Evolutionary conservation across 2,329 filamentous ascomycete species (phyloP), one percentile per base, ranked within the genome.

Genomic region (Colletotrichum higginsianum): DNA sequence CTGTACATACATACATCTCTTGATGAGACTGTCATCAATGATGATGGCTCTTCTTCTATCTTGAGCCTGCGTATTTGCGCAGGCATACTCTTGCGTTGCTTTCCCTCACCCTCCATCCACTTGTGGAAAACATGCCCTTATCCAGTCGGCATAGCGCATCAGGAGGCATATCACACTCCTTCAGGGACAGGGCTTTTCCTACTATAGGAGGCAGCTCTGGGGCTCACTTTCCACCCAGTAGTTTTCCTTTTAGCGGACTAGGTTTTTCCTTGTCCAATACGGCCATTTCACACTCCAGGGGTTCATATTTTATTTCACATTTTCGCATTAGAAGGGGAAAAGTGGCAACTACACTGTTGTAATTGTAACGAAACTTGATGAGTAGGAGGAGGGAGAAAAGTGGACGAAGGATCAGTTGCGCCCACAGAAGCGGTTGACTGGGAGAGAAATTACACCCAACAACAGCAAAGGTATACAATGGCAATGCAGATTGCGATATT

Each of bases 281-380:
- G 9, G 61, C 49, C 35, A 55, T 68, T 50, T 62, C 8, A 61
- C 38, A 38, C n/a, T 47, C 8, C 23, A 44, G 60, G 38, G 66
- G 58, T 47, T 38, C 35, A 38, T 38, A 11, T 11, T 11, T 38
- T 38, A 38, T 38, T 38, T 38, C 8, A 38, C 8, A 38, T 2
- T 38, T 61, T 69, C 61, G 49, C 67, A 66, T 66, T 74, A 74
- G 72, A 71, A 69, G 50, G 67, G 61, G 65, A 61, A 66, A 73
- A 74, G 68, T 69, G 62, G 70, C 72, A 71, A 74, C 70, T 74
- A 70, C 66, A 64, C 57, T 50, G 72, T 70, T 74, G 72, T 73
- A 74, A 66, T 73, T 66, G 70, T 74, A 71, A 74, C 70, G 66
- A 71, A 71, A 63, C 53, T 69, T 69, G 44, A 73, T 52, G 72